Evolutionary conservation across 331 rosid species (phyloP).

Genomic region (Stylosanthes scabra): DNA sequence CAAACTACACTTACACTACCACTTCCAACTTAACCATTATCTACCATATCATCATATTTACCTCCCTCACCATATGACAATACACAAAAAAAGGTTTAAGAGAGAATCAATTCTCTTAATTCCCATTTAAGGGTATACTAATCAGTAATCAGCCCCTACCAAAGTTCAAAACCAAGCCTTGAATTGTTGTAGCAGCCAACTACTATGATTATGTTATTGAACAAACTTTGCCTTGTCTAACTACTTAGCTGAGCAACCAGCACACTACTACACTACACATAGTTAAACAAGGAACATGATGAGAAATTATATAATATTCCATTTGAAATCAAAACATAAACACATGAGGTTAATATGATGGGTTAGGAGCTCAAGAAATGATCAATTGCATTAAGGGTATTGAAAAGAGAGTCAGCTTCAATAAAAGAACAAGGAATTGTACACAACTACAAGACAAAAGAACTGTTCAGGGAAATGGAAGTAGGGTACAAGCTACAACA

Average conservation of each 20-base stretch:
- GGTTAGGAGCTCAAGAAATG: neutral
- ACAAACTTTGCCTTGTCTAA: slow-evolving; percentile 1
- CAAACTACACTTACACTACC: slow-evolving; percentile 30
- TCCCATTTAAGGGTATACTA: neutral
- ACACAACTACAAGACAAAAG: neutral
- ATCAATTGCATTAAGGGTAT: slow-evolving; percentile 5
- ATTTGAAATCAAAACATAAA: neutral
- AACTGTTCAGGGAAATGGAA: neutral
- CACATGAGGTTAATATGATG: neutral
- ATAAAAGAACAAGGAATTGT: neutral
- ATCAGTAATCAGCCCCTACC: slow-evolving; percentile 16
- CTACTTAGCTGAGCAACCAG: neutral
- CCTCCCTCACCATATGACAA: no score
- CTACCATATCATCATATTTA: slow-evolving; percentile 26
- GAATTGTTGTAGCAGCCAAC: slow-evolving; percentile 28
- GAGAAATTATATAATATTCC: neutral
- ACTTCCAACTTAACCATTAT: slow-evolving; percentile 4
- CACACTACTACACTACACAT: neutral
- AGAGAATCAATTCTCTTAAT: no score
- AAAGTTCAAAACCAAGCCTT: neutral
- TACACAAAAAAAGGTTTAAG: neutral
- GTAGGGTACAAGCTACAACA: slow-evolving; percentile 4
- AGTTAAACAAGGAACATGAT: no score
- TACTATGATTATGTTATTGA: slow-evolving; percentile 1
- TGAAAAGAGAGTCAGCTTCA: neutral